Percentiles rank a stretch among this genome's conserved stretches.
Conservation (phyloP, 176 grass and related monocot genomes). For the Hsuehochloa calcarea region DNA sequence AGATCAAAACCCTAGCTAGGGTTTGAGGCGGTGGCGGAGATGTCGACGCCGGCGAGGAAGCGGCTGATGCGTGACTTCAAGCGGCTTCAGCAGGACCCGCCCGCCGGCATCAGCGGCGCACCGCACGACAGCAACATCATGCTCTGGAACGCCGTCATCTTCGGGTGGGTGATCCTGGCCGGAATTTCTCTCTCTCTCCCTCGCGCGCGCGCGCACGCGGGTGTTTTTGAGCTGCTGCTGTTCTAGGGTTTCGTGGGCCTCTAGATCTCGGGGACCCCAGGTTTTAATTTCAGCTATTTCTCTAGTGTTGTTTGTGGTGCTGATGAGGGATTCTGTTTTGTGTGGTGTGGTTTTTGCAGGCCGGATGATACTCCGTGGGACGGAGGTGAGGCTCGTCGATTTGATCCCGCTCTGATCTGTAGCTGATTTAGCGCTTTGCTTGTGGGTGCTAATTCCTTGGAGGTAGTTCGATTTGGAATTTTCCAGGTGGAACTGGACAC, state of each 20-base stretch:
- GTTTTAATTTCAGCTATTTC: neutral
- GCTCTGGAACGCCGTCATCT: conserved; percentile 99
- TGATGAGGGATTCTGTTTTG: neutral
- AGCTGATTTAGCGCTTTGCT: neutral
- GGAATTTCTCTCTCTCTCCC: neutral
- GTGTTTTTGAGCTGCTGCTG: neutral
- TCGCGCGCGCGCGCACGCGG: neutral
- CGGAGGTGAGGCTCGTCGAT: conserved; percentile 61
- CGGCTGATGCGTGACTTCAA: conserved; percentile 98
- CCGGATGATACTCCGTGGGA: conserved; percentile 98
- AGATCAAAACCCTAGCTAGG: conserved; percentile 40
- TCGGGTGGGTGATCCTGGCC: conserved; percentile 51
- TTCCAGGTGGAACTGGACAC: neutral
- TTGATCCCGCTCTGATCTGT: conserved; percentile 19
- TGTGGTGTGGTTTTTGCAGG: conserved; percentile 46
- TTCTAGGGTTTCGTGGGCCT: conserved; percentile 11
- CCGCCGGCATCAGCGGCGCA: conserved; percentile 89
- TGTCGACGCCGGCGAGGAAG: conserved; percentile 99
- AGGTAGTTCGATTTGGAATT: neutral
- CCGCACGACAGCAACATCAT: conserved; percentile 98
- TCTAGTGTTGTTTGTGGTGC: neutral
- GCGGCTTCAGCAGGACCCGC: conserved; percentile 95
- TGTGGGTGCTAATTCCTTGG: neutral
- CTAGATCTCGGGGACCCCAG: conserved; percentile 25
- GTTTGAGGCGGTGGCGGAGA: conserved; percentile 30